Evolutionary conservation across 306 rosid species (phyloP).

Genomic region (Fagus crenata): DNA sequence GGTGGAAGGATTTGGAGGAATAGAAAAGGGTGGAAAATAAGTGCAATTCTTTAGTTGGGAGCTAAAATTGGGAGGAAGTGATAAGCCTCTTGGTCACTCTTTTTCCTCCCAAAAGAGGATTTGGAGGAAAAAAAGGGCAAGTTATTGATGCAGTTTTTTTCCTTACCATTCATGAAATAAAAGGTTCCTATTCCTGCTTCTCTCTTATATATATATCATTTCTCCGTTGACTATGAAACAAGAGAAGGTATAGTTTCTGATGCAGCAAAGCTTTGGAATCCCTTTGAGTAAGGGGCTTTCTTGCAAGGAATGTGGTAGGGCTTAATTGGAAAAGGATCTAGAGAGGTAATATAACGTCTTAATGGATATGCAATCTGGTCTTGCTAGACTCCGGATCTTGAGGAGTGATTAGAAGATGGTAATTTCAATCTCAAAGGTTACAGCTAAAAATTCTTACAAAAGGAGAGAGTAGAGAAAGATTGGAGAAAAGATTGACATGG

Average conservation of each 20-base stretch:
- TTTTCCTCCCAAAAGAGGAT: neutral
- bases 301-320: neutral
- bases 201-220: too few species aligned
- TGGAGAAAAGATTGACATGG: neutral
- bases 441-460: neutral
- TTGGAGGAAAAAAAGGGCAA: neutral
- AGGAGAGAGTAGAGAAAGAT: neutral
- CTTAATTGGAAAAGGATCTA: neutral
- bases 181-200: neutral
- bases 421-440: neutral
- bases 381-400: neutral
- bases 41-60: neutral
- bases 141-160: neutral
- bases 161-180: neutral
- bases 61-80: neutral
- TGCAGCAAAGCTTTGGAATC: too few species aligned
- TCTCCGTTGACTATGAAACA: neutral
- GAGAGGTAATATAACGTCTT: neutral
- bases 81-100: neutral
- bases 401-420: neutral
- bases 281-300: too few species aligned
- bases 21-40: neutral
- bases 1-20: neutral
- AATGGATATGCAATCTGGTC: neutral
- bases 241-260: neutral